A percentile compares a stretch with the other conserved stretches of the same genome.
Evolutionary conservation across 441 rosid genomes (phyloP).

Genomic region (Pelargonium fulgidum): DNA sequence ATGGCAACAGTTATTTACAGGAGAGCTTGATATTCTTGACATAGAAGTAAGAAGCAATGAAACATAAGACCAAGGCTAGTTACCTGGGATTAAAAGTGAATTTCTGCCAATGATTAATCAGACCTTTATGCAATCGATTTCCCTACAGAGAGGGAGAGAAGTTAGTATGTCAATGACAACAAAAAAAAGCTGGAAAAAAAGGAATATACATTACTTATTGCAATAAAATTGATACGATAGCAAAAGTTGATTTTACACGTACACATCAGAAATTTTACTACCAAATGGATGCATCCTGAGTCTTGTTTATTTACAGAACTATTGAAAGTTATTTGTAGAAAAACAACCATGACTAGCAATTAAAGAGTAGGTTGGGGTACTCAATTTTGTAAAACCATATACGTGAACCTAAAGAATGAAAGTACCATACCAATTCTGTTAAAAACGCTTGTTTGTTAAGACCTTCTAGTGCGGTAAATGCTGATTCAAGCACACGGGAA

Average conservation of each 20-base stretch:
- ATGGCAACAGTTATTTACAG: background rate
- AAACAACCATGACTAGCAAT: slow-evolving; percentile 6
- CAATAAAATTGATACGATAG: background rate
- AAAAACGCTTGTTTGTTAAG: slow-evolving; percentile 97
- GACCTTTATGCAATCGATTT: slow-evolving; percentile 72
- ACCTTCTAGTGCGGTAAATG: slow-evolving; percentile 95
- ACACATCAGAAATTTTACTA: background rate
- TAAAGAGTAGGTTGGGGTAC: background rate
- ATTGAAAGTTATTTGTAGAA: background rate
- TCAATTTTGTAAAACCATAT: background rate
- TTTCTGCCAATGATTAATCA: slow-evolving; percentile 94
- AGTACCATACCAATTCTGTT: slow-evolving; percentile 72
- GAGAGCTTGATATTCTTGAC: background rate
- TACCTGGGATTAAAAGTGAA: slow-evolving; percentile 96
- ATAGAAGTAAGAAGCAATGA: slow-evolving; percentile 4
- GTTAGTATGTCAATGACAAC: background rate
- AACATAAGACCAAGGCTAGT: slow-evolving; percentile 20
- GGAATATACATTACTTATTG: background rate
- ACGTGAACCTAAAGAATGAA: slow-evolving; percentile 9
- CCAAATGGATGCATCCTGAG: background rate
- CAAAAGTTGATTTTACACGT: background rate
- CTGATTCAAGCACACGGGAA: slow-evolving; percentile 93
- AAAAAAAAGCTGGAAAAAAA: background rate
- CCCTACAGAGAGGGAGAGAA: slow-evolving; percentile 41
- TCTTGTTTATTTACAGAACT: background rate